Base-by-base conservation (phyloP, 495 filamentous ascomycete species). In the Penicillium nucicola region DNA sequence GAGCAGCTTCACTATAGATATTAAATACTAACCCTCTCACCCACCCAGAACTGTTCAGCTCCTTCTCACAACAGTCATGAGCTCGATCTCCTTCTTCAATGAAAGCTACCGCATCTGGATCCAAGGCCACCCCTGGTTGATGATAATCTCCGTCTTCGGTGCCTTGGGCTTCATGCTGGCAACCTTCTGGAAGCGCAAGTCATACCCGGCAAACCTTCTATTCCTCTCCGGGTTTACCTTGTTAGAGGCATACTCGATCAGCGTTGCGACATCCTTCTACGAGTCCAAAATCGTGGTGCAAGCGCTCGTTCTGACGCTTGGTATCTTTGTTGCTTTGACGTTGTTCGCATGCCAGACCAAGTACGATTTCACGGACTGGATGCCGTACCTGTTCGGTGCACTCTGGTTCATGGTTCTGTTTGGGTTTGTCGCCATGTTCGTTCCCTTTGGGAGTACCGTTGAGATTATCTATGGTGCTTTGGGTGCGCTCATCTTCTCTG, bases 151-250 rank as follows among this genome's bases (percentile, higher is more conserved):
- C 34, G 78, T 95, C 55, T 79, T 92, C 70, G 88, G 88, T 44
- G 79, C 90, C 45, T 81, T 95, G 56, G 82, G 70, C 49, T 89
- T 92, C 77, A 84, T 95, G 80, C 67, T 88, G 51, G 78, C 95
- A 23, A 97, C 93, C 37, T 97, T 83, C 77, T 99, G 93, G 93
- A 97, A 98, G 74, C 86, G 92, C 62, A 93, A 97, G 67, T 92
- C 87, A 1, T 99, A 99, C 71, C 93, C 93, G 0, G 85, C 86
- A 30, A 99, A 99, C 68, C 80, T 99, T 0, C 73, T 96, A 38
- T 97, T 97, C 81, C 83, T 99, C 25, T 78, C 85, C 34, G 89
- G 78, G 23, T 99, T 99, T 79, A 99, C 93, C 2, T 75, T 89
- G 0, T 69, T 96, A 22, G 93, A 99, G 71, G 92, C 92, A 25